phyloP scores from a whole-genome alignment of 148 eudicot genomes.

The Cornus controversa region DNA sequence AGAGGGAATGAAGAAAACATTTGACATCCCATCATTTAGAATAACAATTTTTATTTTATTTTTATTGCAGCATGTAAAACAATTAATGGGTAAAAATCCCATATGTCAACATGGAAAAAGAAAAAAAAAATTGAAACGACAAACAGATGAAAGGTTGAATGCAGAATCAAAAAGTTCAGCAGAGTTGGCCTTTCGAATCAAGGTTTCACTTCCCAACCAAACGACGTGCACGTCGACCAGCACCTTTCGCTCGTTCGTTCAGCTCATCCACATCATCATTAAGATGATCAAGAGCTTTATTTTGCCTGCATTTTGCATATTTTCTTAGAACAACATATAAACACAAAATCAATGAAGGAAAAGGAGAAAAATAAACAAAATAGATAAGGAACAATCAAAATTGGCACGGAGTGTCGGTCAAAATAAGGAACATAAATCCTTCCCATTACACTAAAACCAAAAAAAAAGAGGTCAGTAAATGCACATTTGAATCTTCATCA shows the following conservation, averaged over 20 bases:
- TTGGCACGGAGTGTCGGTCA: not conserved
- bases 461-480: not conserved
- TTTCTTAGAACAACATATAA: not conserved
- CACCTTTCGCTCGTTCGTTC: slow-evolving; percentile 75
- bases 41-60: not conserved
- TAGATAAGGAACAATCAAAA: not conserved
- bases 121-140: not conserved
- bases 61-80: not conserved
- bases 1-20: not conserved
- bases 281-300: slow-evolving; percentile 80
- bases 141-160: not conserved
- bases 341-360: not conserved
- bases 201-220: slow-evolving; percentile 39
- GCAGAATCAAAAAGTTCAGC: not conserved
- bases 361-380: not conserved
- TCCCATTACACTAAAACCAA: not conserved
- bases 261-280: slow-evolving; percentile 73
- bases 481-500: not conserved
- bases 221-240: slow-evolving; percentile 63
- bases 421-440: not conserved
- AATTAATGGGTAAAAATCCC: not conserved
- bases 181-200: not conserved
- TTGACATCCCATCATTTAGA: not conserved
- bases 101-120: not conserved
- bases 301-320: slow-evolving; percentile 57